Conservation (phyloP, 1,284 basidiomycete species). For the Cutaneotrichosporon sp. region DNA sequence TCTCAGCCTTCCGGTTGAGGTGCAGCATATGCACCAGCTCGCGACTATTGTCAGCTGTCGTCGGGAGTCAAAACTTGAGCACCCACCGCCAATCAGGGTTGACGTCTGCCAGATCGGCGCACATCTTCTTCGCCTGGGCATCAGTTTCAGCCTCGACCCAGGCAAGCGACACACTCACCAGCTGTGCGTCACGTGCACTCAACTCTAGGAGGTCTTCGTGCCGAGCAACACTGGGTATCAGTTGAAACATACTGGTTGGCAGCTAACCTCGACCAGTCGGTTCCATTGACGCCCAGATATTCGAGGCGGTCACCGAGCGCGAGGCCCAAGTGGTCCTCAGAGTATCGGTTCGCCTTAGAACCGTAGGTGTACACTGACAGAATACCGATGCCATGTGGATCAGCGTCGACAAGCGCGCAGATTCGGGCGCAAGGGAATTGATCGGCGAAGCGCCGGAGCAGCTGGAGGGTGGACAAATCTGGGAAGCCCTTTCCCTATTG, state of each 20-base stretch:
- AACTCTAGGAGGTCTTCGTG: conserved; percentile 67
- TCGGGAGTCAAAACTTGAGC: neutral
- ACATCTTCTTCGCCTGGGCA: conserved; percentile 17
- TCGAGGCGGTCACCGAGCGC: conserved; percentile 66
- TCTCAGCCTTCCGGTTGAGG: conserved; percentile 79
- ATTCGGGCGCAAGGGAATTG: conserved; percentile 69
- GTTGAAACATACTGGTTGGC: neutral
- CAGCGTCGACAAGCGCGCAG: conserved; percentile 78
- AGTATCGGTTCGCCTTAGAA: conserved; percentile 38
- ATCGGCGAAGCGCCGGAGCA: conserved; percentile 69
- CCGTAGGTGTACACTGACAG: conserved; percentile 69
- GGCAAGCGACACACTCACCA: conserved; percentile 55
- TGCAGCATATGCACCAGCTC: conserved; percentile 77
- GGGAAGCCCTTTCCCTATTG: conserved; percentile 91
- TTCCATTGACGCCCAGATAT: conserved; percentile 76
- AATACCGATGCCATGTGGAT: conserved; percentile 86
- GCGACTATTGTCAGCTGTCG: conserved; percentile 54
- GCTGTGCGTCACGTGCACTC: conserved; percentile 68
- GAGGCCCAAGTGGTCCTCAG: conserved; percentile 53
- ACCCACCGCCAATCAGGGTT: conserved; percentile 22
- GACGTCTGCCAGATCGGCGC: conserved; percentile 5
- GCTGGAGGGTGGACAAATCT: conserved; percentile 79
- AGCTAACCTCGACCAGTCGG: conserved; percentile 58
- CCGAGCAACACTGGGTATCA: conserved; percentile 56
- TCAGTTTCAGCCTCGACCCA: neutral